Conservation (phyloP, 768 basidiomycete species). For the Boletus rubroflammeus region DNA sequence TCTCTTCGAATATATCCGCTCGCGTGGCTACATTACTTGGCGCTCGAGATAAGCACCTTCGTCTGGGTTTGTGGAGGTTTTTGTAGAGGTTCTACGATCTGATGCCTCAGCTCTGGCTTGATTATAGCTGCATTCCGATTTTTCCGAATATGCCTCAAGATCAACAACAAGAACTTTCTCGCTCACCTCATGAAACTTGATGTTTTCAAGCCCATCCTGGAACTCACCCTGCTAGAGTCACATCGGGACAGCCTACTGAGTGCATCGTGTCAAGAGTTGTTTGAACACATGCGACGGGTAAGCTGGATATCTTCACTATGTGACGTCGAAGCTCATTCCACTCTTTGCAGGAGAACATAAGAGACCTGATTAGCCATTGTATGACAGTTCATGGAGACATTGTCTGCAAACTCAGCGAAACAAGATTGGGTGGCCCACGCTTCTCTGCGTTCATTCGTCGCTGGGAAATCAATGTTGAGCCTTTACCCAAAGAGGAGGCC, state of each 20-base stretch:
- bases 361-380: constrained; percentile 77
- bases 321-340: constrained; percentile 5
- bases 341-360: constrained; percentile 71
- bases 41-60: constrained; percentile 86
- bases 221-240: constrained; percentile 80
- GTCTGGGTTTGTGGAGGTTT: constrained; percentile 63
- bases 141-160: constrained; percentile 80
- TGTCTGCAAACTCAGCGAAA: constrained; percentile 60
- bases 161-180: constrained; percentile 74
- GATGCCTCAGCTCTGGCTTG: constrained; percentile 4
- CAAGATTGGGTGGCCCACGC: constrained; percentile 57
- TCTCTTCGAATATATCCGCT: constrained; percentile 72
- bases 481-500: constrained; percentile 51
- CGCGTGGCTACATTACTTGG: constrained; percentile 76
- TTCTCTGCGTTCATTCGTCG: constrained; percentile 72
- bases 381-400: constrained; percentile 72
- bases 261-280: constrained; percentile 94
- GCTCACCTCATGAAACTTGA: constrained; percentile 81
- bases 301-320: constrained; percentile 20
- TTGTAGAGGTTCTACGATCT: constrained; percentile 2
- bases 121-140: constrained; percentile 83
- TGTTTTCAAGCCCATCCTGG: constrained; percentile 76
- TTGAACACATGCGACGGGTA: constrained; percentile 88
- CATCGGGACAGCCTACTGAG: constrained; percentile 87
- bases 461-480: constrained; percentile 93